A percentile compares a stretch with the other conserved stretches of the same genome.
Evolutionary conservation across 2,329 filamentous ascomycete species (phyloP).

Genomic region (Xylariales sp.): DNA sequence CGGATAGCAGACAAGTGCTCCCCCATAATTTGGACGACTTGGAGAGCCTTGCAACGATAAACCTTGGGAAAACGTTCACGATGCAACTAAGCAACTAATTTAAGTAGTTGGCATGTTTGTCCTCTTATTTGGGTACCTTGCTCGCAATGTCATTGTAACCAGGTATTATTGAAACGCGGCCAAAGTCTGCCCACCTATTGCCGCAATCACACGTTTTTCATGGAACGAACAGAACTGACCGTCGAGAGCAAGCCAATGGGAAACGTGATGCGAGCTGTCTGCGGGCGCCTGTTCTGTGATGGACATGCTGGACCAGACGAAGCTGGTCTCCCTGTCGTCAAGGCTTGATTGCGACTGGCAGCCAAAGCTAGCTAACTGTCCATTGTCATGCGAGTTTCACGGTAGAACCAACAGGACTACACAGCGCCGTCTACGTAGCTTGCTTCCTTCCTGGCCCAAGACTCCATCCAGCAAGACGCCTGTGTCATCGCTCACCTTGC

Average conservation of each 20-base stretch:
- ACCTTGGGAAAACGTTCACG: background rate
- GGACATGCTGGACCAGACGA: background rate
- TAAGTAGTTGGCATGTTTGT: background rate
- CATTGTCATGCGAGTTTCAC: background rate
- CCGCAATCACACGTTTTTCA: background rate
- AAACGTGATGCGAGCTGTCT: slow-evolving; percentile 5
- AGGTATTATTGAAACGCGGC: background rate
- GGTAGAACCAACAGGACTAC: background rate
- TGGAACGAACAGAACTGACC: background rate
- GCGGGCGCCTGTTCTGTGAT: background rate
- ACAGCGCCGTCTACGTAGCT: background rate
- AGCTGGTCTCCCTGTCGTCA: background rate
- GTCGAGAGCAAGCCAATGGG: background rate
- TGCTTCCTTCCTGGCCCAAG: background rate
- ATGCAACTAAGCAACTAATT: background rate
- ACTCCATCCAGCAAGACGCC: too few relatives aligned
- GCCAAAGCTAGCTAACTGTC: background rate
- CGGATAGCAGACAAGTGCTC: background rate
- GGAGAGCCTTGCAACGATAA: background rate
- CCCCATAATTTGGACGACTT: background rate
- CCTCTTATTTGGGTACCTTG: background rate
- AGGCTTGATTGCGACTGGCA: background rate
- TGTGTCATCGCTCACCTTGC: too few relatives aligned
- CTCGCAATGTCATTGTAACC: too few relatives aligned
- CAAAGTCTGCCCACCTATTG: slow-evolving; percentile 3